Base-by-base conservation (phyloP, 352 stramenopile genomes). In the Thraustochytrium sp. region DNA sequence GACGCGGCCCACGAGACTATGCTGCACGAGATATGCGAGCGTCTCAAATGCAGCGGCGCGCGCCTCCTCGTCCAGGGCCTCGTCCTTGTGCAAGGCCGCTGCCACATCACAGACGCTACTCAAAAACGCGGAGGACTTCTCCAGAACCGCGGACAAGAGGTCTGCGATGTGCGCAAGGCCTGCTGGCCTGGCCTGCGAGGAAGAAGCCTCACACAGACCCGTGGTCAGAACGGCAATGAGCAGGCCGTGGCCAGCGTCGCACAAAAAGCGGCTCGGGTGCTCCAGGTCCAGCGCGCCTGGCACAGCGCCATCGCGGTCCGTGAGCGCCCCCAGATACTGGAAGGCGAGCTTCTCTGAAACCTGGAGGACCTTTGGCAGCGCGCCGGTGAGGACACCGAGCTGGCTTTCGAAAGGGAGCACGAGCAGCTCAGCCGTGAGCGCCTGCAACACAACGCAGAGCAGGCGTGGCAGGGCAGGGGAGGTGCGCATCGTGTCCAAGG, bases 1-100 rank as follows among this genome's bases (percentile, higher is more conserved):
- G 8, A 80, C 68, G 9, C 68, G 68, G 13, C 68, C 68, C 4
- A 80, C 68, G 23, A 80, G 68, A 37, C 68, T 80, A 16, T 61
- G 34, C 29, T 51, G 68, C 23, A 80, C 68, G 26, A 55, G 11
- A 34, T 77, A 37, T 21, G 11, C 26, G 9, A 77, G 42, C 48
- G 18, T n/a, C 26, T 11, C 44, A 75, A 78, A 42, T 13, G 5
- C 13, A 23, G n/a, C 31, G 18, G 61, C 23, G 36, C 26, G 18
- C 18, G 13, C 40, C 36, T 37, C 61, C 8, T 23, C 61, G 31
- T 9, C 40, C 42, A 63, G 26, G 37, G 23, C 40, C 26, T 29
- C 34, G 42, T 59, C n/a, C 3, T 3, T 76, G 9, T 76, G 64
- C 9, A 76, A 8, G 26, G 18, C 16, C 38, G 21, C 3, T 31